Percentiles rank a stretch among this genome's conserved stretches.
These are phyloP conservation scores for Podospora anserina DNA, from an alignment of 495 filamentous ascomycete genomes.

Conservation along the genomic window DNA sequence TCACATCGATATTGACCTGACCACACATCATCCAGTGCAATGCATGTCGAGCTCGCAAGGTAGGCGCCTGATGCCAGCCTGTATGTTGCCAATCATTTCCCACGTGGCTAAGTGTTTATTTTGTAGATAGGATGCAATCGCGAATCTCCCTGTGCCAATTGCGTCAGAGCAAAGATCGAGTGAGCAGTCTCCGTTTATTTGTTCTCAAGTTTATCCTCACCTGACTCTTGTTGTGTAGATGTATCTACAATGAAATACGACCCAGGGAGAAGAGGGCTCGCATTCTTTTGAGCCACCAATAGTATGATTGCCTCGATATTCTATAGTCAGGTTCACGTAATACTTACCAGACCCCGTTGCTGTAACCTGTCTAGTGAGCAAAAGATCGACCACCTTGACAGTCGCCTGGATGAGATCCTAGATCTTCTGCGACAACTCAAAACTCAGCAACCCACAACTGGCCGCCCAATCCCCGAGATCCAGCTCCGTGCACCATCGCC, in stretches of 20 bases:
- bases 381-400: constrained; percentile 64
- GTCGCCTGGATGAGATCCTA: constrained; percentile 57
- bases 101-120: neutral
- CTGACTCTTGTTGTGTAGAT: neutral
- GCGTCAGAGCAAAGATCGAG: constrained; percentile 25
- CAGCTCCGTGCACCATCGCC: neutral
- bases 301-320: constrained; percentile 9
- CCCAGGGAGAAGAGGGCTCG: constrained; percentile 23
- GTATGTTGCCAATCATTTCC: neutral
- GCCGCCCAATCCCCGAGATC: neutral
- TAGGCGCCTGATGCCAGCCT: neutral
- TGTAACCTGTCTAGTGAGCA: constrained; percentile 47
- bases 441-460: constrained; percentile 2
- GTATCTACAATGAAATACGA: constrained; percentile 15
- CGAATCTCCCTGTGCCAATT: constrained; percentile 25
- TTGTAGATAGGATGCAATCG: constrained; percentile 54
- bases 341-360: neutral
- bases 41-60: constrained; percentile 25
- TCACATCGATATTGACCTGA: neutral
- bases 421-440: constrained; percentile 41
- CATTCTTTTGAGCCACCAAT: constrained; percentile 26
- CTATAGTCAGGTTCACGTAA: constrained; percentile 45
- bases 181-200: too few species aligned
- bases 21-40: constrained; percentile 19
- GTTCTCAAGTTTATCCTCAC: too few species aligned